Conservation (phyloP, 176 grass and related monocot species). For the Rhipidocladum racemiflorum region DNA sequence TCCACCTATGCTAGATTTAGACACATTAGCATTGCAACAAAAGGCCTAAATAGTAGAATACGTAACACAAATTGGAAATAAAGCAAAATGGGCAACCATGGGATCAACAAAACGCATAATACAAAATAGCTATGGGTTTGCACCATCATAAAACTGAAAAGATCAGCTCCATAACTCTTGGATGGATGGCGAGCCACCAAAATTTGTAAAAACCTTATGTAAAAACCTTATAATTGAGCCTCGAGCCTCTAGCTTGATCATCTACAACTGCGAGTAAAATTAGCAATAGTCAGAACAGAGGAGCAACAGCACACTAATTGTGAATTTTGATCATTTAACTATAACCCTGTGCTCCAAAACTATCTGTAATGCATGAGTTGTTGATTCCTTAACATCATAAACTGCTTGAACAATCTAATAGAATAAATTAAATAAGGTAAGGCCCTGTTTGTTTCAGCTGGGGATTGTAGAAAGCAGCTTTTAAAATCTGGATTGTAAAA, state of each 20-base stretch:
- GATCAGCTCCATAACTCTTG: slow-evolving; percentile 56
- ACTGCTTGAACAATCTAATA: slow-evolving; percentile 76
- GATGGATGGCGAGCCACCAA: slow-evolving; percentile 93
- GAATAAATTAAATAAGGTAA: slow-evolving; percentile 6
- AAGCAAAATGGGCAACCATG: too few relatives aligned
- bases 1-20: too few relatives aligned
- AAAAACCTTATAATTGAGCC: slow-evolving; percentile 70
- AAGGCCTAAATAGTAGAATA: too few relatives aligned
- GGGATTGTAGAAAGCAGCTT: too few relatives aligned
- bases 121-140: slow-evolving; percentile 11
- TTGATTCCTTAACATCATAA: slow-evolving; percentile 94
- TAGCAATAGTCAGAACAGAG: slow-evolving; percentile 12
- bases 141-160: slow-evolving; percentile 11
- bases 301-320: background rate
- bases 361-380: slow-evolving; percentile 77
- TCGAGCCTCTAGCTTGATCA: slow-evolving; percentile 77
- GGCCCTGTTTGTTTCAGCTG: too few relatives aligned
- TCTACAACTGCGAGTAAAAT: slow-evolving; percentile 52
- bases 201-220: slow-evolving; percentile 97
- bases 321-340: slow-evolving; percentile 21
- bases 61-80: too few relatives aligned
- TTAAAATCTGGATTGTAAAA: too few relatives aligned
- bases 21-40: too few relatives aligned
- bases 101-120: slow-evolving; percentile 19
- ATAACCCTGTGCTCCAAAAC: slow-evolving; percentile 85